Conservation (phyloP, 768 basidiomycete species). For the Lenzites betulinus region DNA sequence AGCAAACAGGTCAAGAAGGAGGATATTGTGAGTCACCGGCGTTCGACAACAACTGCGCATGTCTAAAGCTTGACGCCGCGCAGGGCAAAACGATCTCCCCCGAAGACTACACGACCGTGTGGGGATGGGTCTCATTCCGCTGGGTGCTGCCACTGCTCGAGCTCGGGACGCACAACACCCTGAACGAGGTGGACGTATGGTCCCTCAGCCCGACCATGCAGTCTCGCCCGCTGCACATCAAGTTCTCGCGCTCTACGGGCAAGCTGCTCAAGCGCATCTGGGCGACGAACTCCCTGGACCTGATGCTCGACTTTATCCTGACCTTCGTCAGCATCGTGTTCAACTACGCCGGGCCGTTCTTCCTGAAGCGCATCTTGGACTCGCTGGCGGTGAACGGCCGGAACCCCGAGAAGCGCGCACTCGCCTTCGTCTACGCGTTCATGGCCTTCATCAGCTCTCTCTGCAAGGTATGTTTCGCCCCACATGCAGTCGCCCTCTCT, state of each 20-base stretch:
- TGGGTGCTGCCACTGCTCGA: slow-evolving; percentile 72
- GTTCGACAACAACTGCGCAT: too few species aligned
- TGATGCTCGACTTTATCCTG: slow-evolving; percentile 62
- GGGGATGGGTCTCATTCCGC: slow-evolving; percentile 69
- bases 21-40: slow-evolving; percentile 57
- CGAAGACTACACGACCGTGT: slow-evolving; percentile 76
- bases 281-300: slow-evolving; percentile 48
- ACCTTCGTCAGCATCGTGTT: slow-evolving; percentile 71
- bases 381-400: slow-evolving; percentile 40
- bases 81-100: slow-evolving; percentile 61
- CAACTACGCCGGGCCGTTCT: slow-evolving; percentile 83
- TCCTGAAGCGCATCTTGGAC: slow-evolving; percentile 77
- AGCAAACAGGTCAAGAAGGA: slow-evolving; percentile 49
- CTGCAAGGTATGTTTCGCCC: slow-evolving; percentile 40
- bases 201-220: slow-evolving; percentile 66
- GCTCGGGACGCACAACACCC: slow-evolving; percentile 49
- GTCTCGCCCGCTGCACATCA: slow-evolving; percentile 62
- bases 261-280: slow-evolving; percentile 48
- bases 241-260: slow-evolving; percentile 40
- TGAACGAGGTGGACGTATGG: slow-evolving; percentile 77
- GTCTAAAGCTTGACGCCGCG: background rate
- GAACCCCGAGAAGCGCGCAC: slow-evolving; percentile 47
- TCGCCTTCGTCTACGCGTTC: slow-evolving; percentile 78
- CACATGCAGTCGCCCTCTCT: too few species aligned
- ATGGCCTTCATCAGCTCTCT: slow-evolving; percentile 67